Evolutionary conservation across 495 filamentous ascomycete species (phyloP), one percentile per base, ranked within the genome.

Genomic region (Penicillium desertorum): DNA sequence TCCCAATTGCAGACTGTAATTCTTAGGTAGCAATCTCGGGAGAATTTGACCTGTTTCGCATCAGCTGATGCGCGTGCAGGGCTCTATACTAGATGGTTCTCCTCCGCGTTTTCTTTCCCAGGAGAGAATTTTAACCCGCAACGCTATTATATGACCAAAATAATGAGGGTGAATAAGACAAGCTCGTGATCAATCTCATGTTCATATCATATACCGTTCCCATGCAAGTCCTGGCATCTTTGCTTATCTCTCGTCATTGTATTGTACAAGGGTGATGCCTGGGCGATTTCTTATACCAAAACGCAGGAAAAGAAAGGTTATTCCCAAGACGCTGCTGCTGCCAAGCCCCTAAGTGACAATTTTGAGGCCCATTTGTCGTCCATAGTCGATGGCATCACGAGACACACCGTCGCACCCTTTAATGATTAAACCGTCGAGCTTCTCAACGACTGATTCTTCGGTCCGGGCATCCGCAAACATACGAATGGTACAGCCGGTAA

Each of bases 371-470:
- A 48, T 64, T 5, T 60, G 59, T 3, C 72, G 69, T 16, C 69
- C 73, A 51, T 73, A 77, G 4, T 64, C 64, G 41, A 76, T 61
- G 5, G 74, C 74, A 63, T 78, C 74, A 1, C 64, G 64, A 11
- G 73, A 76, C 0, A 76, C 59, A 25, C 56, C 34, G 34, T 73
- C 68, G 39, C 76, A 78, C 5, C 66, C 69, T 11, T 45, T 63
- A 17, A 70, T 54, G 50, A 62, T 50, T 7, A 78, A 29, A 3
- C 58, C 51, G 16, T 75, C 65, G 16, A 76, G 51, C 9, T 58
- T 62, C 19, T 62, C 49, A 0, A 4, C 25, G 5, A 46, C 22
- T 7, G 45, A 41, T 4, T 60, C 63, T 1, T 50, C 54, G 1
- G 43, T 23, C 10, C 49, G 57, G 1, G 63, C 51, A 55, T 75